Percentiles rank a stretch among this genome's conserved stretches.
Conservation (phyloP, 192 early-diverging fungal genomes). For the Backusella tuberculispora region DNA sequence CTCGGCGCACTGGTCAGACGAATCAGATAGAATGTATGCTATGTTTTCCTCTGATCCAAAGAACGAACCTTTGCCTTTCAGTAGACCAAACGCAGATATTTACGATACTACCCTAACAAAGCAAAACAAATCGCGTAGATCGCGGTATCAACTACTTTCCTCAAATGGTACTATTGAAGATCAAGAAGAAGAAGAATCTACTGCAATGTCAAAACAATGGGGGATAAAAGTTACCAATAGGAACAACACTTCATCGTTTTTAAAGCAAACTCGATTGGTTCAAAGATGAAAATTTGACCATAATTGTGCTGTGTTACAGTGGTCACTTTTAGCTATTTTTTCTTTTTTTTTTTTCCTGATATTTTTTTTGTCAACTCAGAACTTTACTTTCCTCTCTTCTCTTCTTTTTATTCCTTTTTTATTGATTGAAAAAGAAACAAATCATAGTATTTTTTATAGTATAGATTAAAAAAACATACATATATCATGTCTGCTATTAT, state of each 20-base stretch:
- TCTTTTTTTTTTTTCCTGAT: neutral
- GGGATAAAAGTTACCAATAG: neutral
- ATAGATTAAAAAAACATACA: neutral
- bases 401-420: neutral
- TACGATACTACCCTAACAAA: constrained; percentile 12
- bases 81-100: neutral
- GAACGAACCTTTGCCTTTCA: neutral
- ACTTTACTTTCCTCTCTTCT: neutral
- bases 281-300: neutral
- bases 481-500: constrained; percentile 19
- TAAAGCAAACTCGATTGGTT: neutral
- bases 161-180: constrained; percentile 1
- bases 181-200: neutral
- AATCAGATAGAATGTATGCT: constrained; percentile 62
- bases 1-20: constrained; percentile 73
- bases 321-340: neutral
- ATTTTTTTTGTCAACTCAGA: constrained; percentile 1
- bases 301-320: neutral
- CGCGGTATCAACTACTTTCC: neutral
- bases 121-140: constrained; percentile 1
- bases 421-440: neutral
- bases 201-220: neutral
- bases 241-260: neutral
- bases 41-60: constrained; percentile 49
- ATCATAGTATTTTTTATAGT: neutral